A percentile compares a stretch with the other conserved stretches of the same genome.
Conservation (phyloP, 352 stramenopile genomes). For the Pythium phragmiticola region DNA sequence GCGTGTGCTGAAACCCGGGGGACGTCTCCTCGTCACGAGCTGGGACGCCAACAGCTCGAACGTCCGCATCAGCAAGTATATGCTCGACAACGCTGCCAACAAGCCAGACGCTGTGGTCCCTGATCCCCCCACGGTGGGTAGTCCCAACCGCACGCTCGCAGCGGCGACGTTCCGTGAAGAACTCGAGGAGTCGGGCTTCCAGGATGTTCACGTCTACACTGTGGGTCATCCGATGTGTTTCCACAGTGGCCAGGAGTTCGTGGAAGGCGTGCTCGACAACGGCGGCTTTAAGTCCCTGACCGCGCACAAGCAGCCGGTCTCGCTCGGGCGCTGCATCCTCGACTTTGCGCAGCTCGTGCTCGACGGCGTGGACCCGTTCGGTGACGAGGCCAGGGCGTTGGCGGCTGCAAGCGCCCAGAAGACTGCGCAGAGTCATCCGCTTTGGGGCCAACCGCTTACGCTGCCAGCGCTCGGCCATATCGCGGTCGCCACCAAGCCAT, state of each 20-base stretch:
- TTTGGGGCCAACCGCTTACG: conserved; percentile 13
- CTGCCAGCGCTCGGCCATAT: conserved; percentile 9
- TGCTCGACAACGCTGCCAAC: conserved; percentile 10
- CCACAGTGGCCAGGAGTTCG: conserved; percentile 18
- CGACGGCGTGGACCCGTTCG: conserved; percentile 18
- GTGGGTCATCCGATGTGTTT: conserved; percentile 20
- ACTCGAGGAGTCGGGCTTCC: conserved; percentile 16
- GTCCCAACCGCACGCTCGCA: conserved; percentile 10
- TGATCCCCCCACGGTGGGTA: background rate
- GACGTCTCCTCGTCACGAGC: conserved; percentile 14
- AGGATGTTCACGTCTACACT: conserved; percentile 11
- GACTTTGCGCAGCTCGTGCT: conserved; percentile 20
- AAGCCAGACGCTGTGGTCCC: background rate
- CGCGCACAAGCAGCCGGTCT: conserved; percentile 3
- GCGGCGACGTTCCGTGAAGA: conserved; percentile 21
- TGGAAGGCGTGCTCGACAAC: conserved; percentile 12
- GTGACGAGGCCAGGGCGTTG: background rate
- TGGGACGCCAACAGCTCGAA: conserved; percentile 26
- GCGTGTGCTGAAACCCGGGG: conserved; percentile 22
- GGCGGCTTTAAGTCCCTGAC: background rate
- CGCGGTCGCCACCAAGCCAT: conserved; percentile 16
- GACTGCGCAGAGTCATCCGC: conserved; percentile 4
- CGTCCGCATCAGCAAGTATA: conserved; percentile 4
- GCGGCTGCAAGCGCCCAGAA: background rate
- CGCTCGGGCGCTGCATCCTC: conserved; percentile 9